Conservation (phyloP, 352 stramenopile species). For the Phytophthora idaei region DNA sequence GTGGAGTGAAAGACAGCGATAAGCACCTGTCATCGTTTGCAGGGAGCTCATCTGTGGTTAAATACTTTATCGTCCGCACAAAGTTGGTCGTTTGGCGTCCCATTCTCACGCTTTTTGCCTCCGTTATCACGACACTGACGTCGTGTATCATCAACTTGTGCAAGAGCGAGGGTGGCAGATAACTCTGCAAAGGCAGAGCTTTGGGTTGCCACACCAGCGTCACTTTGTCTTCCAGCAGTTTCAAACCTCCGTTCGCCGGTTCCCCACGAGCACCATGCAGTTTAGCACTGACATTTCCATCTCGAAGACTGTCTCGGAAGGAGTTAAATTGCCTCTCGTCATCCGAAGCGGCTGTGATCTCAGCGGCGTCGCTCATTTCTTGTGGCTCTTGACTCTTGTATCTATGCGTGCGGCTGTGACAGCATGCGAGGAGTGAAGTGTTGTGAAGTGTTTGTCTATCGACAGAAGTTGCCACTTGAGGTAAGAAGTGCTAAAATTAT, state of each 20-base stretch:
- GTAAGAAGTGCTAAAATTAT: not conserved
- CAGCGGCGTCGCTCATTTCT: slow-evolving; percentile 19
- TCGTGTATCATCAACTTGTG: slow-evolving; percentile 30
- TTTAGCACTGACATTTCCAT: slow-evolving; percentile 50
- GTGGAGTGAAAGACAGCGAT: slow-evolving; percentile 49
- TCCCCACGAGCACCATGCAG: slow-evolving; percentile 59
- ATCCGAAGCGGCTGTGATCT: slow-evolving; percentile 11
- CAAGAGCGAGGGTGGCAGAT: slow-evolving; percentile 21
- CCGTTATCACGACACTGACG: slow-evolving; percentile 41
- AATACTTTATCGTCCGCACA: slow-evolving; percentile 84
- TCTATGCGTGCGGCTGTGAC: slow-evolving; percentile 8
- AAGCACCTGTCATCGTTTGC: slow-evolving; percentile 72
- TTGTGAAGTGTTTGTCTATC: not conserved
- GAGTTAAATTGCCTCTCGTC: slow-evolving; percentile 29
- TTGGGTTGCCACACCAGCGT: slow-evolving; percentile 64
- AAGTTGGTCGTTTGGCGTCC: slow-evolving; percentile 83
- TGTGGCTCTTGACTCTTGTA: not conserved
- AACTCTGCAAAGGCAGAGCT: slow-evolving; percentile 26
- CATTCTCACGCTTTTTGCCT: slow-evolving; percentile 65
- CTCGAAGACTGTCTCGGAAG: slow-evolving; percentile 72
- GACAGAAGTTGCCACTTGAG: not conserved
- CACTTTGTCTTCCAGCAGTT: slow-evolving; percentile 68
- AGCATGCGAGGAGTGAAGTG: slow-evolving; percentile 13
- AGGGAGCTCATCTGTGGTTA: slow-evolving; percentile 49
- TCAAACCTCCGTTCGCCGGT: slow-evolving; percentile 54